Evolutionary conservation across 345 rosid genomes (phyloP).

Genomic region (Lagerstroemia speciosa): DNA sequence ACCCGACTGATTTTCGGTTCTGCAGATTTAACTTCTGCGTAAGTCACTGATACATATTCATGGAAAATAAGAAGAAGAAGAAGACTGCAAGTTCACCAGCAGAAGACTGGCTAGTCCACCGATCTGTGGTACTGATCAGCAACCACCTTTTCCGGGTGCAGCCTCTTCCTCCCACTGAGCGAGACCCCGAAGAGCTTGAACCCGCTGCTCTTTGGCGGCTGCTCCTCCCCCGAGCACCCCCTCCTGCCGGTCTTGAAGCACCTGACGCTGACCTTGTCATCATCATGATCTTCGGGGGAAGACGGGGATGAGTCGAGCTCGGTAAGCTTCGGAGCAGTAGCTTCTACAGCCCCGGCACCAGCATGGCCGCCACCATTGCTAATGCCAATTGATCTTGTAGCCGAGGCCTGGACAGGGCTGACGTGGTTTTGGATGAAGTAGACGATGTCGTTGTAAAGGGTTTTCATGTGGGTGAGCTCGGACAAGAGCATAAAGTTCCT

Average conservation of each 20-base stretch:
- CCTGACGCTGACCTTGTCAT: neutral
- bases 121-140: neutral
- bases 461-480: constrained; percentile 52
- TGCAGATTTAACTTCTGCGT: neutral
- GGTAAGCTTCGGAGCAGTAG: constrained; percentile 11
- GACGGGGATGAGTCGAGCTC: constrained; percentile 22
- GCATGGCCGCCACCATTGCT: too few species aligned
- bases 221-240: constrained; percentile 15
- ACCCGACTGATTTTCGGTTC: neutral
- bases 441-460: constrained; percentile 48
- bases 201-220: constrained; percentile 1
- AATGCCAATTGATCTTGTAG: too few species aligned
- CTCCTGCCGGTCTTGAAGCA: constrained; percentile 13
- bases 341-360: neutral
- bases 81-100: neutral
- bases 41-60: neutral
- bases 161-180: constrained; percentile 37
- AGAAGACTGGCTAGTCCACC: neutral
- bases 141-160: constrained; percentile 29
- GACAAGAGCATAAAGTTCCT: constrained; percentile 47
- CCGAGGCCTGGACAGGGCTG: constrained; percentile 16
- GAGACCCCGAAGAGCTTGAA: constrained; percentile 49
- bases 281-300: neutral
- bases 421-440: constrained; percentile 60
- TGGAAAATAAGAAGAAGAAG: neutral